Base-by-base conservation (phyloP, 1,284 basidiomycete species). In the Caloboletus firmus region DNA sequence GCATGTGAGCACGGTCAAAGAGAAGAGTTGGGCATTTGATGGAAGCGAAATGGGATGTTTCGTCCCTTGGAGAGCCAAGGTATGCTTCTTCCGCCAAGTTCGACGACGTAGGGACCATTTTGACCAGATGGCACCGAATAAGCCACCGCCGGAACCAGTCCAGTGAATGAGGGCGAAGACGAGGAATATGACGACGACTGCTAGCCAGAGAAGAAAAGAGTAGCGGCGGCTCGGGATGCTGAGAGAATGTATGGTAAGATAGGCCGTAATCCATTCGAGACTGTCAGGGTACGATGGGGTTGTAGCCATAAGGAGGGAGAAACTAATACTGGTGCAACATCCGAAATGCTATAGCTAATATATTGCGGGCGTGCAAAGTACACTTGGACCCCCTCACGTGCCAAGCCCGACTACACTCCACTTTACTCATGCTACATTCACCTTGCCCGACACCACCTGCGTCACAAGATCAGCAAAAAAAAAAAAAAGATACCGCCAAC, bases 11-110 rank as follows among this genome's bases (percentile, higher is more conserved):
- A 77, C 52, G 39, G 65, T 52, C 35, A 83, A 65, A 5, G 75
- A 73, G 45, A 87, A 70, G 18, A 87, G 69, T 55, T 85, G 79
- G 3, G 80, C 79, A 62, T 89, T 87, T 49, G 84, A 81, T 3
- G 86, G 85, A 6, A 87, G 70, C 5, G 81, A 75, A 17, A 70
- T 62, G 2, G 72, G 65, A 41, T 69, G 59, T 6, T 74, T 71
- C 11, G 56, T 63, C 40, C 62, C 20, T 18, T 44, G 43, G 15
- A 49, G 34, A 15, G 58, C 56, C 30, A 60, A n/a, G 7, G 52
- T 40, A 13, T 60, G 59, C 15, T 62, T 70, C 40, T 70, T 73
- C 41, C 72, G 63, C 71, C 71, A 74, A 2, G 82, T 83, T 52
- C 81, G 68, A 46, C 83, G 71, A 17, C 80, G 76, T 5, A 84